Percentiles rank a stretch among this genome's conserved stretches.
phyloP scores from a whole-genome alignment of 169 alveolate species.

The Plasmodium relictum region DNA sequence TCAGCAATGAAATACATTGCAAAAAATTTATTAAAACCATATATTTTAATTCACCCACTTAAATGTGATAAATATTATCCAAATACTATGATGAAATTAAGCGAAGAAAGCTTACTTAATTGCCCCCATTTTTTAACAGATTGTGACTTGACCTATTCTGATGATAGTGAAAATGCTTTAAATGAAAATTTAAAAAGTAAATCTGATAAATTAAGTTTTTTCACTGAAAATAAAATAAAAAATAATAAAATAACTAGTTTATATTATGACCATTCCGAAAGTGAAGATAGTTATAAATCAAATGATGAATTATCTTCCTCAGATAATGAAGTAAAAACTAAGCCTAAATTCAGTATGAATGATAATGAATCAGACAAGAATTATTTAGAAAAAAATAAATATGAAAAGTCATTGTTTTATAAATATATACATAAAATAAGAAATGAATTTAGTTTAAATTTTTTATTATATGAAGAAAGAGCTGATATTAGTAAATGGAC shows the following conservation, averaged over 20 bases:
- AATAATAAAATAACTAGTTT: conserved; percentile 1
- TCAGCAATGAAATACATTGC: conserved; percentile 48
- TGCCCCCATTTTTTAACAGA: conserved; percentile 43
- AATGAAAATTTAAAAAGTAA: conserved; percentile 1
- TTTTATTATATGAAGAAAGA: conserved; percentile 11
- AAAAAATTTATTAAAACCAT: conserved; percentile 28
- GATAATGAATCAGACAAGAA: conserved; percentile 26
- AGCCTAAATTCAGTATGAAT: neutral
- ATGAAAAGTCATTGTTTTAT: conserved; percentile 41
- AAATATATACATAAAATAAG: conserved; percentile 50
- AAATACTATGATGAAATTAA: neutral
- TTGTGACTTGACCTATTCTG: conserved; percentile 19
- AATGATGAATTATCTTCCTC: neutral
- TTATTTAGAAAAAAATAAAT: conserved; percentile 40
- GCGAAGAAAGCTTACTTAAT: conserved; percentile 1
- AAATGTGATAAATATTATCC: neutral
- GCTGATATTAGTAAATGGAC: conserved; percentile 26
- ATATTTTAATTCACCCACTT: conserved; percentile 31
- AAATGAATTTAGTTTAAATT: conserved; percentile 27
- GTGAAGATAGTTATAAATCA: conserved; percentile 5
- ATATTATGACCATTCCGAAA: neutral
- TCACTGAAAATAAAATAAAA: neutral
- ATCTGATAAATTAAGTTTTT: neutral
- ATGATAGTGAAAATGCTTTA: neutral
- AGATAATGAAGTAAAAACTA: neutral